These are phyloP conservation scores for Artemisia tridentata DNA, from an alignment of 129 eudicot species.

Conservation along the genomic window DNA sequence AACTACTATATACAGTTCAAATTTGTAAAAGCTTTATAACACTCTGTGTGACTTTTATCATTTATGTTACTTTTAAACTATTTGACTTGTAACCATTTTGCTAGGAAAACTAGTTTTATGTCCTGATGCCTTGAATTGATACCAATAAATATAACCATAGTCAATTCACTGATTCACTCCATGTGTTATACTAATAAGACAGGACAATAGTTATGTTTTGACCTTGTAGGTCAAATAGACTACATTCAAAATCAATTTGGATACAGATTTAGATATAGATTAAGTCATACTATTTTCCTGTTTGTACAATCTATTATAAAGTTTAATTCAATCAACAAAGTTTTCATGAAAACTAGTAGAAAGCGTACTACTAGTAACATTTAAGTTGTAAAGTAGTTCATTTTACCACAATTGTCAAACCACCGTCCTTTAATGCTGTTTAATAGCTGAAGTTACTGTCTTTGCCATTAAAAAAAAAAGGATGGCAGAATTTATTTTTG, in stretches of 20 bases:
- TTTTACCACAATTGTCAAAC: constrained; percentile 1
- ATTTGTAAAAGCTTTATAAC: too few relatives aligned
- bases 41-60: not conserved
- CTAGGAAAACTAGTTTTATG: too few relatives aligned
- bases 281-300: not conserved
- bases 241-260: not conserved
- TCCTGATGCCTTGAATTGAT: too few relatives aligned
- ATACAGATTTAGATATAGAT: not conserved
- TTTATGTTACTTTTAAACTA: not conserved
- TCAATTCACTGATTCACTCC: not conserved
- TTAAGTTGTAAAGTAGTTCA: not conserved
- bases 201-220: not conserved
- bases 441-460: too few relatives aligned
- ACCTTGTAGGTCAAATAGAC: not conserved
- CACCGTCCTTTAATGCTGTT: not conserved
- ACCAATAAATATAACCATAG: too few relatives aligned
- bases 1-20: too few relatives aligned
- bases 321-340: not conserved
- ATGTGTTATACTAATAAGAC: not conserved
- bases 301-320: not conserved
- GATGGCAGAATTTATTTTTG: too few relatives aligned
- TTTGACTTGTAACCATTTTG: not conserved
- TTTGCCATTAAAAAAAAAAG: too few relatives aligned
- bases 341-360: not conserved
- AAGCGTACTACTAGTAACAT: not conserved